Conservation (phyloP, 2,329 filamentous ascomycete species). For the Penicillium sp. region DNA sequence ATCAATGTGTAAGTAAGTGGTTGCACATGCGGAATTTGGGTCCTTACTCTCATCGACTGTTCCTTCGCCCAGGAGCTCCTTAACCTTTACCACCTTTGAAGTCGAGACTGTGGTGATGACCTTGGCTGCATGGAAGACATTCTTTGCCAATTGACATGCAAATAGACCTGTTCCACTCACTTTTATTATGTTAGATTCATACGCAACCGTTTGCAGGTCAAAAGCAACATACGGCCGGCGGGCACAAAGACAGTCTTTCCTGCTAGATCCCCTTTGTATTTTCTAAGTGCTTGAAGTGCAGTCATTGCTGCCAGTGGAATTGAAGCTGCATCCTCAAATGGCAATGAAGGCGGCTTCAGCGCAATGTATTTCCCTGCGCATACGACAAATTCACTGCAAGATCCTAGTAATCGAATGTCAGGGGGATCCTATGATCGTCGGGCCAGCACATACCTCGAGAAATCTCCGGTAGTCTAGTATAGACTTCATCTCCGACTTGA, state of each 20-base stretch:
- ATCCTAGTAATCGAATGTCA: conserved; percentile 23
- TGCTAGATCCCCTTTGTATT: conserved; percentile 46
- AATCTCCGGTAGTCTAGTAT: conserved; percentile 32
- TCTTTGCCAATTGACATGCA: conserved; percentile 51
- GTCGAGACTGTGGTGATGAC: conserved; percentile 56
- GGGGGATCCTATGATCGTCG: not conserved
- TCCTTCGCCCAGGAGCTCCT: conserved; percentile 42
- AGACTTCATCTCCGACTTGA: conserved; percentile 42
- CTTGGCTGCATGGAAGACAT: conserved; percentile 47
- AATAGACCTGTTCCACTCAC: conserved; percentile 50
- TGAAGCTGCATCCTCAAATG: conserved; percentile 45
- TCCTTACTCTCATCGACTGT: conserved; percentile 45
- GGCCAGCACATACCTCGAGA: conserved; percentile 25
- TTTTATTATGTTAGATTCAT: conserved; percentile 6
- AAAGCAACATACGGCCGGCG: conserved; percentile 38
- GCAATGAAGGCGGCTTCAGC: conserved; percentile 41
- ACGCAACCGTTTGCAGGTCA: not conserved
- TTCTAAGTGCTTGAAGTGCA: conserved; percentile 45
- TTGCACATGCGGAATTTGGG: not conserved
- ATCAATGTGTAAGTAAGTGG: not conserved
- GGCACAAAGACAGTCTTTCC: conserved; percentile 55
- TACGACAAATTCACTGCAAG: conserved; percentile 39
- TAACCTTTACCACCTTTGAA: conserved; percentile 48
- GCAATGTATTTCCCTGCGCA: conserved; percentile 35
- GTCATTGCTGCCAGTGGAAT: conserved; percentile 45